Base-by-base conservation (phyloP, 2,329 filamentous ascomycete species). In the Cercospora janseana region DNA sequence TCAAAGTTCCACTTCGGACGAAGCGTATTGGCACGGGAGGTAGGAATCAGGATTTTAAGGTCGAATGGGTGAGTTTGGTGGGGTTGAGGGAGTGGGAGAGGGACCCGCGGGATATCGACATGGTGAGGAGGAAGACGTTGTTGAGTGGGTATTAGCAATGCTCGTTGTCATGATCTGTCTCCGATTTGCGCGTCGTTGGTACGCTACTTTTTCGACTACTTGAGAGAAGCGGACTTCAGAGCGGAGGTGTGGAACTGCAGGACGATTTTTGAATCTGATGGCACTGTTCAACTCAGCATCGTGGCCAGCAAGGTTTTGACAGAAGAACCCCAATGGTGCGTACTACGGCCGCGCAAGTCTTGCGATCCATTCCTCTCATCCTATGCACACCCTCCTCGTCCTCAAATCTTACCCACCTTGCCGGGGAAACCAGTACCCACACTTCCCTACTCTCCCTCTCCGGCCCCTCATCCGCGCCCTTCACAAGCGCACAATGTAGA, bases 61-160 rank as follows among this genome's bases (percentile, higher is more conserved):
- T 47, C 3, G 31, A 20, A 7, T 47, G 44, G 44, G 44, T 47
- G 7, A 31, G 44, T 24, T 29, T 47, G 16, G 34, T 34, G n/a
- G 34, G 40, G 15, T 26, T 47, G 12, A 24, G 34, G 15, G 16
- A 38, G 9, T 47, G 44, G 44, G 44, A 47, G 34, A 23, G 44
- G 8, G 44, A 47, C 31, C 44, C 44, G 44, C 38, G 34, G 32
- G 44, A 47, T n/a, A 47, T 47, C 13, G 44, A 47, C 15, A 47
- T 47, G 44, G 44, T 47, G n/a, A 18, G 44, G 23, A 26, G 34
- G 21, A 34, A 27, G 23, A 47, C 44, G 13, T 20, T 28, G 12
- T 29, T 47, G 44, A 47, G 44, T 37, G 15, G 26, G 32, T 47
- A 47, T 47, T 47, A 40, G 35, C 12, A 2, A n/a, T n/a, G n/a